Base-by-base conservation (phyloP, 2,329 filamentous ascomycete genomes). In the Emmonsiellopsis sp. region DNA sequence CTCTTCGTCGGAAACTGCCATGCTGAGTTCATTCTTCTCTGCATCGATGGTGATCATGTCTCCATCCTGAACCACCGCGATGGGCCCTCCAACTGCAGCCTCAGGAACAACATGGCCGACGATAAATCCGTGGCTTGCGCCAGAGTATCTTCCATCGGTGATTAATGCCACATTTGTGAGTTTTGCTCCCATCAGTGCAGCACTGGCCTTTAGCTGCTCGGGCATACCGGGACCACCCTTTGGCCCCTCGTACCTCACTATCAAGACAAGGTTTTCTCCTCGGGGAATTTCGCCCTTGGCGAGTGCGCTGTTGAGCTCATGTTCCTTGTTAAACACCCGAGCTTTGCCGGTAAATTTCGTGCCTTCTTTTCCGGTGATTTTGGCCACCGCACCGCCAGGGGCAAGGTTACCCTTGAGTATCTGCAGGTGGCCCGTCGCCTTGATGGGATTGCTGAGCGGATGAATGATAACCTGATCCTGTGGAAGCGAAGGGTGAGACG, bases 321-420 rank as follows among this genome's bases (percentile, higher is more conserved):
- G 77, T 70, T 96, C 92, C 64, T 93, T 92, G 71, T 96, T 77
- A 68, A 93, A 97, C 45, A 94, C 88, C 17, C 84, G 79, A 0
- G 89, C 92, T 58, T 82, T 83, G 48, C 92, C 92, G 0, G 78
- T 85, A 70, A 97, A 97, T 10, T 73, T 76, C 6, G 90, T 78
- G 2, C 92, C 92, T 69, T 97, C 92, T 68, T 96, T 96, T 37
- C 92, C 92, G 0, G 92, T 96, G 69, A 97, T 96, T 71, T 97
- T 97, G 56, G 90, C 91, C 1, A 97, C 91, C 1, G 91, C 87
- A 36, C 92, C 92, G 9, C 84, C 86, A 1, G 92, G 92, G 2
- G 91, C 88, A 34, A 96, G 79, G 68, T 95, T 95, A 17, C 92
- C 92, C 55, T 82, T 81, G 3, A 97, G 79, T 56, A 97, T 87